Base-by-base conservation (phyloP, 345 rosid genomes). In the Euclidium syriacum region DNA sequence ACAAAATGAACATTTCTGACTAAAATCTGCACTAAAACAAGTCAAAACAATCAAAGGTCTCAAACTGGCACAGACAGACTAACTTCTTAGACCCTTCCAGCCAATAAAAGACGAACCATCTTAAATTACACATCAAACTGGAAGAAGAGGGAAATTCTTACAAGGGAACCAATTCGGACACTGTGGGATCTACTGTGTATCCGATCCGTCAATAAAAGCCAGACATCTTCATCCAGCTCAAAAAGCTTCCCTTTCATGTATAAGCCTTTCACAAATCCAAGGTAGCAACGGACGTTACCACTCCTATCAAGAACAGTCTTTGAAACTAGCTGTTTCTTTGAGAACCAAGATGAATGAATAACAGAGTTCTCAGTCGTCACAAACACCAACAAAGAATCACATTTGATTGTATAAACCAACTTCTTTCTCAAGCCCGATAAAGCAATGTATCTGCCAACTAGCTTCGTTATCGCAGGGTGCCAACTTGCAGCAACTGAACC, bases 1-100 rank as follows among this genome's bases (percentile, higher is more conserved):
- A 92, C 85, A 71, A 87, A 77, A 77, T 92, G 98, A 19, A 79
- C 96, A 75, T 92, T 89, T 71, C 75, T 80, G 62, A 83, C 73
- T 27, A 77, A 72, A 19, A 92, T 68, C 97, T 94, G 77, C 65
- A 50, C 42, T 44, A 77, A 42, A 67, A 8, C 32, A 52, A 42
- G 25, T 52, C 3, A 41, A 65, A 51, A 34, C n/a, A 65, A 52
- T 50, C 33, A 8, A 65, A 57, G 33, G 58, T 49, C 71, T 58
- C 53, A 49, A 65, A 52, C 62, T 2, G 50, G 65, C n/a, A 58
- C 19, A 58, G 22, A 14, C 5, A 56, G 9, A 39, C 42, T 12
- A 62, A 70, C 64, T 71, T 55, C 54, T 54, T 7, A 47, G 24
- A 27, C 12, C 4, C 43, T 16, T 36, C 66, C 16, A 56, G 7